Evolutionary conservation across 805 yeast species (phyloP).

Genomic region (Lipomyces oligophaga): DNA sequence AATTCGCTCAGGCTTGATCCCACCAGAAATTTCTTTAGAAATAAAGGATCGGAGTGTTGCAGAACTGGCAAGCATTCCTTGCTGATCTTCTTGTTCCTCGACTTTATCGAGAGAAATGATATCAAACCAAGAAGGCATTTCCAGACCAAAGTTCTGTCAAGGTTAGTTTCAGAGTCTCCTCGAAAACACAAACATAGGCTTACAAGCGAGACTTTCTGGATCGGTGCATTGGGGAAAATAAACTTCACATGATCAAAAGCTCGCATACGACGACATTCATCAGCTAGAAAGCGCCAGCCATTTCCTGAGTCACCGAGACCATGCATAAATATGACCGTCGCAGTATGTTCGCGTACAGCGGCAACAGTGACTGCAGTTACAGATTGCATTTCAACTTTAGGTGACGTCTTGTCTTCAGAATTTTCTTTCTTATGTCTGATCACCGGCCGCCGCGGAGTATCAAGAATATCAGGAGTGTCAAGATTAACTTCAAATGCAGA

Average conservation of each 20-base stretch:
- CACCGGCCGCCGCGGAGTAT: no score
- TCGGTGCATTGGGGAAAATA: constrained; percentile 90
- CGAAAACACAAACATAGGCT: constrained; percentile 8
- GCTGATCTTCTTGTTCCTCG: constrained; percentile 35
- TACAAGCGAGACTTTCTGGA: constrained; percentile 56
- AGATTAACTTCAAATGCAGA: no score
- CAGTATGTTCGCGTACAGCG: constrained; percentile 28
- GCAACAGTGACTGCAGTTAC: constrained; percentile 25
- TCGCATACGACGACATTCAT: constrained; percentile 44
- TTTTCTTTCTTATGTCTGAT: no score
- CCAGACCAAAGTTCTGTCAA: constrained; percentile 51
- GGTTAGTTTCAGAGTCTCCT: background rate
- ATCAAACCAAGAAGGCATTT: constrained; percentile 79
- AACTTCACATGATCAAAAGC: constrained; percentile 58
- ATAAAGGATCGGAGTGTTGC: constrained; percentile 35
- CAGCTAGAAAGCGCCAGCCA: constrained; percentile 85
- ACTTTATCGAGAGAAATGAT: constrained; percentile 33
- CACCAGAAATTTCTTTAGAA: constrained; percentile 35
- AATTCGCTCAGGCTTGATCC: constrained; percentile 48
- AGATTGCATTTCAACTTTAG: background rate
- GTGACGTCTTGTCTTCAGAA: no score
- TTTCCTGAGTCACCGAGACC: constrained; percentile 89
- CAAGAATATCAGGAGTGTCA: no score
- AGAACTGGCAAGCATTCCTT: constrained; percentile 40
- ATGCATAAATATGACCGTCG: constrained; percentile 44